These are phyloP conservation scores for Hsuehochloa calcarea DNA, from an alignment of 176 grass and related monocot genomes.

Conservation along the genomic window DNA sequence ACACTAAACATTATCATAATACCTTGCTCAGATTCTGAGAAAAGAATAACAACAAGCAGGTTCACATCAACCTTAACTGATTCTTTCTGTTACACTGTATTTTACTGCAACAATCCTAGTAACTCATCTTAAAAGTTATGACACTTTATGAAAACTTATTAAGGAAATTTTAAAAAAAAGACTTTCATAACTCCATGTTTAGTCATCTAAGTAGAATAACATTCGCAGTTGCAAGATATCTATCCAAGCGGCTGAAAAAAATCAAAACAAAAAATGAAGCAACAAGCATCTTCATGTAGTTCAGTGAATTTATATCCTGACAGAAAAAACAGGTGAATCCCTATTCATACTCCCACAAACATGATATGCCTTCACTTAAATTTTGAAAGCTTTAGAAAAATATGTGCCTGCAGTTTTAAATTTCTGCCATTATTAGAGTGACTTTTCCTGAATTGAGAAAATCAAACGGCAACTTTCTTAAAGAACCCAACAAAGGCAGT, in stretches of 20 bases:
- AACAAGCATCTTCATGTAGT: background rate
- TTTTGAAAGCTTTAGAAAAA: background rate
- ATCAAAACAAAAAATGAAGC: background rate
- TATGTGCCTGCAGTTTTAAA: background rate
- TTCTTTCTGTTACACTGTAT: background rate
- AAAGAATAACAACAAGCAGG: background rate
- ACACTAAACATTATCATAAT: background rate
- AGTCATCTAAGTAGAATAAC: background rate
- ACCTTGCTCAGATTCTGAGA: background rate
- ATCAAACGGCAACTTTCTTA: background rate
- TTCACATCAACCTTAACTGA: background rate
- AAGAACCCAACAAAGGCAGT: constrained; percentile 2
- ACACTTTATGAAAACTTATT: background rate
- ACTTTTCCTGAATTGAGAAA: background rate
- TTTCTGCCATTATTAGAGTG: background rate
- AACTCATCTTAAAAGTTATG: background rate
- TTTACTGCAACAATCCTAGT: background rate
- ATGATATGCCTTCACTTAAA: background rate
- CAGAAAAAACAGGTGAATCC: background rate
- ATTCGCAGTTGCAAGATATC: background rate
- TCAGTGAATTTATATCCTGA: background rate
- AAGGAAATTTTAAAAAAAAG: background rate
- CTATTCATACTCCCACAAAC: background rate
- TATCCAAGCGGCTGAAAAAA: background rate
- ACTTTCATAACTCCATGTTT: background rate